phyloP scores from a whole-genome alignment of 2,329 filamentous ascomycete species.

The Alternaria sp. region DNA sequence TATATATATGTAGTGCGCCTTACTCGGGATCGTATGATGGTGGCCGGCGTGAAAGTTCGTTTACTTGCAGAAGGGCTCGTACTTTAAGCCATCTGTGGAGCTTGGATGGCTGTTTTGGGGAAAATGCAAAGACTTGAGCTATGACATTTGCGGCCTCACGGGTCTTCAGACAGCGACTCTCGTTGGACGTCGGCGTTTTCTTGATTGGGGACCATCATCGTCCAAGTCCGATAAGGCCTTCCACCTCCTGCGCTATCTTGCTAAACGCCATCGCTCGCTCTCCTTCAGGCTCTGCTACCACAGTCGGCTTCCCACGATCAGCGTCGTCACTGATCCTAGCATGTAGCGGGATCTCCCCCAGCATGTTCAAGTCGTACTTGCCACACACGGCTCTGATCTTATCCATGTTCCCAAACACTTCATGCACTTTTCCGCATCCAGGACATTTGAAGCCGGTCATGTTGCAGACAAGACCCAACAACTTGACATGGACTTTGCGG shows the following conservation, averaged over 20 bases:
- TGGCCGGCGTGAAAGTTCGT: neutral
- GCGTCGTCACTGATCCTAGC: conserved; percentile 86
- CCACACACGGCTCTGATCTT: conserved; percentile 80
- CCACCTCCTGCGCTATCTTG: conserved; percentile 68
- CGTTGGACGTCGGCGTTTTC: neutral
- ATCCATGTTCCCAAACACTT: conserved; percentile 66
- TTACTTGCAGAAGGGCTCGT: neutral
- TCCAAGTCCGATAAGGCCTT: conserved; percentile 29
- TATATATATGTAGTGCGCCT: neutral
- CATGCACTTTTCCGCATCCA: conserved; percentile 59
- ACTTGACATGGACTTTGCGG: conserved; percentile 77
- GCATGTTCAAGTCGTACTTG: conserved; percentile 76
- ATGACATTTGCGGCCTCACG: neutral
- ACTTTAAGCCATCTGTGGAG: too few relatives aligned
- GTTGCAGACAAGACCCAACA: conserved; percentile 78
- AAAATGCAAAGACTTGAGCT: neutral
- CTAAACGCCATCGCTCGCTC: conserved; percentile 76
- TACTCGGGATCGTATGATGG: neutral
- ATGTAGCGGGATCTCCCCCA: conserved; percentile 90
- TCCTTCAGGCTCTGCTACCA: conserved; percentile 83
- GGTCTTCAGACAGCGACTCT: neutral
- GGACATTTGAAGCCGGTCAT: conserved; percentile 54
- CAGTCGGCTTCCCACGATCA: conserved; percentile 85
- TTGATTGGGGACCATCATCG: neutral
- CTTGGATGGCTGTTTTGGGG: neutral